Evolutionary conservation across 768 basidiomycete genomes (phyloP), one percentile per base, ranked within the genome.

Genomic region (Inosperma sp.): DNA sequence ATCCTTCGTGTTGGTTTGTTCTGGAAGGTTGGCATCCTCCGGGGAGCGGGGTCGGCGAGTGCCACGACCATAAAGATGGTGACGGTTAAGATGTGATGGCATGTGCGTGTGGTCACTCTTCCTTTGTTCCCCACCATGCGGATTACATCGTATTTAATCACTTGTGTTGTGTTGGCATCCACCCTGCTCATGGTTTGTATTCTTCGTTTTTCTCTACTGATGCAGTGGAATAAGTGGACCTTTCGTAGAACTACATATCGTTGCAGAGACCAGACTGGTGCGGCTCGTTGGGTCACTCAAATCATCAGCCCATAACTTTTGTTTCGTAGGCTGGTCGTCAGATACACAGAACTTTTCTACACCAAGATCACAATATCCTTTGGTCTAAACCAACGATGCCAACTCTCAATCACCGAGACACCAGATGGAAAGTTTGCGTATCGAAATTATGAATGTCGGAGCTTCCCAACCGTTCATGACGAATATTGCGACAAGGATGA

Each of bases 131-230:
- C 27, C 13, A 30, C 41, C 39, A 54, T 87, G 85, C 74, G 85
- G 55, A 86, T 84, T 59, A 79, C 75, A 1, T 87, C 83, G 1
- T 88, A 88, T 55, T 78, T 76, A 22, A 55, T 85, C 45, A 78
- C 85, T 0, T 83, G 86, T 56, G 56, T 80, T 51, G 77, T 79
- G 23, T 78, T 84, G 1, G 60, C 73, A 3, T 49, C 77, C 12
- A 72, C 75, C 5, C 65, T 84, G 7, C 56, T 75, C 21, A 61
- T 86, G 36, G 84, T 86, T 53, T 55, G 84, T 68, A n/a, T n/a
- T n/a, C n/a, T n/a, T n/a, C n/a, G n/a, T n/a, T n/a, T n/a, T n/a
- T n/a, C n/a, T n/a, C n/a, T n/a, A n/a, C n/a, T n/a, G n/a, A n/a
- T n/a, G n/a, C n/a, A n/a, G n/a, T n/a, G n/a, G n/a, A n/a, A n/a